A percentile compares a stretch with the other conserved stretches of the same genome.
phyloP scores from a whole-genome alignment of 805 yeast species.

The Sugiyamaella boreocaroliniensis region DNA sequence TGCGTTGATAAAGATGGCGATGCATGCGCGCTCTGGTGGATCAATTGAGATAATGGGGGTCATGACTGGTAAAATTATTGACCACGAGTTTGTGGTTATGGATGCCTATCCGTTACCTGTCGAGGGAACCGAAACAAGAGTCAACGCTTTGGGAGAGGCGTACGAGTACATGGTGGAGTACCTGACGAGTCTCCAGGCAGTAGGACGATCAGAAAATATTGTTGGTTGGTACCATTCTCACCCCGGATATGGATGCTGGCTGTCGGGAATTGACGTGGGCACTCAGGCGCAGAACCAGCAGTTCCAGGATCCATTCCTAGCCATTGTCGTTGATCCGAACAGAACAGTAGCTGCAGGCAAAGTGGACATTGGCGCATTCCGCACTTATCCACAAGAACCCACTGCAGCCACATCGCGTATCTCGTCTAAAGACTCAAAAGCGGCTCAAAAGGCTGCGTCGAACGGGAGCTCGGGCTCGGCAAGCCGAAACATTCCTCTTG shows the following conservation, averaged over 20 bases:
- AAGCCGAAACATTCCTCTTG: constrained; percentile 36
- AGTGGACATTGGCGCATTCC: constrained; percentile 82
- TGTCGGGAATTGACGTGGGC: constrained; percentile 86
- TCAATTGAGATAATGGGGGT: constrained; percentile 92
- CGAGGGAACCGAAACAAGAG: constrained; percentile 93
- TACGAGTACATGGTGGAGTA: constrained; percentile 92
- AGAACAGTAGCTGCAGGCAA: constrained; percentile 54
- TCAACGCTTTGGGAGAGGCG: constrained; percentile 88
- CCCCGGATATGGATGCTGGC: constrained; percentile 97
- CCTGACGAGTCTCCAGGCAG: constrained; percentile 47
- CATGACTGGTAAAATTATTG: constrained; percentile 69
- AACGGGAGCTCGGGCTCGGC: not conserved
- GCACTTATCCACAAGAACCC: constrained; percentile 53
- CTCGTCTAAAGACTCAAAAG: constrained; percentile 2
- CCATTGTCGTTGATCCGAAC: constrained; percentile 80
- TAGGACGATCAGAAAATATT: constrained; percentile 57
- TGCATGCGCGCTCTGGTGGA: constrained; percentile 80
- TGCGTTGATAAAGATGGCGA: constrained; percentile 67
- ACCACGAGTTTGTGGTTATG: constrained; percentile 45
- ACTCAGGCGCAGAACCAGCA: constrained; percentile 81
- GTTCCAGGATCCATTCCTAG: constrained; percentile 87
- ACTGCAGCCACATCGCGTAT: constrained; percentile 10
- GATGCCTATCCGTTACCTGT: constrained; percentile 88
- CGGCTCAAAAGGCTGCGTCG: constrained; percentile 10
- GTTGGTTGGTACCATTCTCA: constrained; percentile 98